phyloP scores from a whole-genome alignment of 2,329 filamentous ascomycete genomes.

The Fusarium nodosum region DNA sequence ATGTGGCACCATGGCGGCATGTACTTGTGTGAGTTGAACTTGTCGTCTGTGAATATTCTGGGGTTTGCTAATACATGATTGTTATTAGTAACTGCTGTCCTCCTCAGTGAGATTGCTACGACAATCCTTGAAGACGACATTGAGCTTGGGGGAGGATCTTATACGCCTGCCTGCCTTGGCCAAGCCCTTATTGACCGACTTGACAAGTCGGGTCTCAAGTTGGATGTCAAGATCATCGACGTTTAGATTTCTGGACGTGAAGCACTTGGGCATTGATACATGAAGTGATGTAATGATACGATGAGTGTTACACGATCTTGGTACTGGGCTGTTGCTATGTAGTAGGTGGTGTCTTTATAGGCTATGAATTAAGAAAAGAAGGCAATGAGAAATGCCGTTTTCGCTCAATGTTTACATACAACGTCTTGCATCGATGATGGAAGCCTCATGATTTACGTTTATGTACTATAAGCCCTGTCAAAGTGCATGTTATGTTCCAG shows the following conservation, averaged over 20 bases:
- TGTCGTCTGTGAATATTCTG: neutral
- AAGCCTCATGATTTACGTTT: constrained; percentile 2
- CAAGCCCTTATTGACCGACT: constrained; percentile 75
- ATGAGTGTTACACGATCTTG: neutral
- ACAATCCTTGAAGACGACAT: constrained; percentile 74
- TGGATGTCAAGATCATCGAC: constrained; percentile 65
- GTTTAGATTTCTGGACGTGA: constrained; percentile 11
- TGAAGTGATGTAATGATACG: constrained; percentile 11
- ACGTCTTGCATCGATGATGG: constrained; percentile 3
- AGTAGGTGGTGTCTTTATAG: neutral
- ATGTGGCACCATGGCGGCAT: constrained; percentile 71
- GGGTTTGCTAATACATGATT: constrained; percentile 17
- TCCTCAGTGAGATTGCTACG: constrained; percentile 74
- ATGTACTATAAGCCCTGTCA: constrained; percentile 2
- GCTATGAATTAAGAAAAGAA: neutral
- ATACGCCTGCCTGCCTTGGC: constrained; percentile 80
- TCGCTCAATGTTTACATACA: neutral
- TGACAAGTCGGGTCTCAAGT: constrained; percentile 71
- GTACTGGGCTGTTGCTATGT: neutral
- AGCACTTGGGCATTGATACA: constrained; percentile 2
- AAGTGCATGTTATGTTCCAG: neutral
- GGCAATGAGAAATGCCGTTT: neutral
- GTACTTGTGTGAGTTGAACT: constrained; percentile 71
- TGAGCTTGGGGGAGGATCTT: constrained; percentile 73
- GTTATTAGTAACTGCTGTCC: constrained; percentile 74